A percentile compares a stretch with the other conserved stretches of the same genome.
phyloP scores from a whole-genome alignment of 257 asterid genomes.

The Scutellaria galericulata region DNA sequence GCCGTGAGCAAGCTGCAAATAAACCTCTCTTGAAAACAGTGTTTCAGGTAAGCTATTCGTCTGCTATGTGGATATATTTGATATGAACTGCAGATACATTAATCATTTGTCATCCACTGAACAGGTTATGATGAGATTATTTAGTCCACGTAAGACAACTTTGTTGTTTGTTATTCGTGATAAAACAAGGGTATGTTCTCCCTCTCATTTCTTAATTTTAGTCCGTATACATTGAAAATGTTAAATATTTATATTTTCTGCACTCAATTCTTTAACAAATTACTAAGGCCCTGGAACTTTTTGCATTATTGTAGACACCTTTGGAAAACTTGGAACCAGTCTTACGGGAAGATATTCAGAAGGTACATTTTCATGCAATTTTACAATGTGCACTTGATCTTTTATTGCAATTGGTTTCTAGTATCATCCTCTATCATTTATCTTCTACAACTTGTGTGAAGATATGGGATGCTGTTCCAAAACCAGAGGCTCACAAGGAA shows the following conservation, averaged over 20 bases:
- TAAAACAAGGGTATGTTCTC: slow-evolving; percentile 76
- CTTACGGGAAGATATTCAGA: slow-evolving; percentile 92
- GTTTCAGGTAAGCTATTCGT: slow-evolving; percentile 65
- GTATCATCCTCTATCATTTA: slow-evolving; percentile 23
- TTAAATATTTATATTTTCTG: neutral
- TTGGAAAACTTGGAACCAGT: slow-evolving; percentile 93
- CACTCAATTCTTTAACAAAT: slow-evolving; percentile 23
- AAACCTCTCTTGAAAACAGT: slow-evolving; percentile 96
- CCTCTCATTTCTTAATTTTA: slow-evolving; percentile 30
- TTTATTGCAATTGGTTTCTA: slow-evolving; percentile 25
- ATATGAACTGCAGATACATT: slow-evolving; percentile 13
- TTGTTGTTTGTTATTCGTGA: slow-evolving; percentile 97
- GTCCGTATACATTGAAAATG: neutral
- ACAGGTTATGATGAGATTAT: slow-evolving; percentile 97
- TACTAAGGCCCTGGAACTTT: slow-evolving; percentile 10
- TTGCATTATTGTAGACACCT: slow-evolving; percentile 68
- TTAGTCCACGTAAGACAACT: slow-evolving; percentile 95
- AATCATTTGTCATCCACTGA: slow-evolving; percentile 34
- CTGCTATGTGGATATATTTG: slow-evolving; percentile 18
- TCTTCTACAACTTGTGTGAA: slow-evolving; percentile 37
- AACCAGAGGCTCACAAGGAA: slow-evolving; percentile 89
- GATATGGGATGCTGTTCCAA: slow-evolving; percentile 99
- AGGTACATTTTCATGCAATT: slow-evolving; percentile 53
- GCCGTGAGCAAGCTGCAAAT: slow-evolving; percentile 98
- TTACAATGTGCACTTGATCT: slow-evolving; percentile 18